Conservation (phyloP, 495 filamentous ascomycete species). For the Chlorociboria aeruginascens region DNA sequence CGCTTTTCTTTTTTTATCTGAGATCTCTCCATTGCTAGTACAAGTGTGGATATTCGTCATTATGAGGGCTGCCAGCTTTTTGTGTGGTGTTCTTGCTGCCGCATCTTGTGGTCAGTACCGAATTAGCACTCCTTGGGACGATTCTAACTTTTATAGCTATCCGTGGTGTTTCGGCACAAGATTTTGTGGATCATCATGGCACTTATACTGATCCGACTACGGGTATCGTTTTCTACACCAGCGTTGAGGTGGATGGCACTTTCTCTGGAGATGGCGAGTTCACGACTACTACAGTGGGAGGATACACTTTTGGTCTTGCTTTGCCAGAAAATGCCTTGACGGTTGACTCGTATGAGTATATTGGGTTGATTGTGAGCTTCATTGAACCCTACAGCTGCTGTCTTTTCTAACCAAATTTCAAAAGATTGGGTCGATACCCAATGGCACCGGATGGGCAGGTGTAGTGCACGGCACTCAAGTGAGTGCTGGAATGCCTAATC, state of each 20-base stretch:
- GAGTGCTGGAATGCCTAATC: slow-evolving; percentile 45
- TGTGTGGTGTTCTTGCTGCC: slow-evolving; percentile 7
- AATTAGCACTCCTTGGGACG: not conserved
- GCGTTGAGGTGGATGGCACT: slow-evolving; percentile 7
- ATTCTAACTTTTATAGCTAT: slow-evolving; percentile 6
- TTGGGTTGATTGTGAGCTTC: slow-evolving; percentile 39
- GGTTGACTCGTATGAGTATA: slow-evolving; percentile 43
- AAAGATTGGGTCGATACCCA: slow-evolving; percentile 19
- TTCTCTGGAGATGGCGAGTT: slow-evolving; percentile 5
- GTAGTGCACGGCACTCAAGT: slow-evolving; percentile 29
- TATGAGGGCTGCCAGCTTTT: slow-evolving; percentile 15
- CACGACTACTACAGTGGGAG: slow-evolving; percentile 15
- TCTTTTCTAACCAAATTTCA: slow-evolving; percentile 10
- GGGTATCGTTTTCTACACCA: slow-evolving; percentile 17
- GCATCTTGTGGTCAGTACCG: slow-evolving; percentile 8
- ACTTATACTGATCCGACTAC: slow-evolving; percentile 16
- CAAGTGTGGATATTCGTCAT: slow-evolving; percentile 6
- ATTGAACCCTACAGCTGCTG: slow-evolving; percentile 14
- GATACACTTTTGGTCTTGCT: slow-evolving; percentile 41
- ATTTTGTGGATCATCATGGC: slow-evolving; percentile 12
- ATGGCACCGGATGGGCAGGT: slow-evolving; percentile 40
- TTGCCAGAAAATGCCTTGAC: slow-evolving; percentile 39
- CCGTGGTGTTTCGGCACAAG: slow-evolving; percentile 11
- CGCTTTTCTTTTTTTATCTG: not conserved
- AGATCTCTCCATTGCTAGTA: not conserved